Base-by-base conservation (phyloP, 371 early-diverging fungal species). In the Actinomortierella ambigua region DNA sequence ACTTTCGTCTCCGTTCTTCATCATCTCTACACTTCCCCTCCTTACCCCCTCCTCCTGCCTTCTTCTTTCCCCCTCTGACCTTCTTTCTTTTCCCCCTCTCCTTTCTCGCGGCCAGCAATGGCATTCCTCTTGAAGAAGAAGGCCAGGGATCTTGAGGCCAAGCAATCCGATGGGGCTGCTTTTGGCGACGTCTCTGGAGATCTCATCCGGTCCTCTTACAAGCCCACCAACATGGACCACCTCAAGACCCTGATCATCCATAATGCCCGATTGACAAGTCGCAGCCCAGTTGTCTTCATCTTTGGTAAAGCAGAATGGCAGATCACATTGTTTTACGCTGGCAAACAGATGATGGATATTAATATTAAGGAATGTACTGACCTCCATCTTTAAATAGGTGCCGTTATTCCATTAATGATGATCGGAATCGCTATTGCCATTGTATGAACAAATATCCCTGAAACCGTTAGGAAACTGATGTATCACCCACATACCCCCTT, bases 341-440 rank as follows among this genome's bases (percentile, higher is more conserved):
- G n/a, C n/a, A n/a, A n/a, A n/a, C n/a, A n/a, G n/a, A n/a, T n/a
- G n/a, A n/a, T n/a, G n/a, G n/a, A n/a, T n/a, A n/a, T n/a, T n/a
- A n/a, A n/a, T n/a, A n/a, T n/a, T n/a, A n/a, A n/a, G n/a, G n/a
- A n/a, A n/a, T n/a, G n/a, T n/a, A n/a, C n/a, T n/a, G n/a, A n/a
- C n/a, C n/a, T n/a, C n/a, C n/a, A n/a, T n/a, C n/a, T n/a, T n/a
- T 34, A 4, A 34, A 34, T 34, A 34, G 34, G 34, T 29, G 34
- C 55, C 44, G 1, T 63, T 14, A 54, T 71, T 34, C 76, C 76
- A n/a, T 11, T 70, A 8, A 46, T 65, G 24, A 68, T 68, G 76
- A 64, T 77, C 24, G 69, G 69, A 6, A 48, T 59, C 13, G 77
- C 77, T 50, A 68, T 77, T 28, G 69, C 65, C 17, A 75, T 71